Evolutionary conservation across 2,329 filamentous ascomycete genomes (phyloP), one percentile per base, ranked within the genome.

Genomic region (Colletotrichum sp.): DNA sequence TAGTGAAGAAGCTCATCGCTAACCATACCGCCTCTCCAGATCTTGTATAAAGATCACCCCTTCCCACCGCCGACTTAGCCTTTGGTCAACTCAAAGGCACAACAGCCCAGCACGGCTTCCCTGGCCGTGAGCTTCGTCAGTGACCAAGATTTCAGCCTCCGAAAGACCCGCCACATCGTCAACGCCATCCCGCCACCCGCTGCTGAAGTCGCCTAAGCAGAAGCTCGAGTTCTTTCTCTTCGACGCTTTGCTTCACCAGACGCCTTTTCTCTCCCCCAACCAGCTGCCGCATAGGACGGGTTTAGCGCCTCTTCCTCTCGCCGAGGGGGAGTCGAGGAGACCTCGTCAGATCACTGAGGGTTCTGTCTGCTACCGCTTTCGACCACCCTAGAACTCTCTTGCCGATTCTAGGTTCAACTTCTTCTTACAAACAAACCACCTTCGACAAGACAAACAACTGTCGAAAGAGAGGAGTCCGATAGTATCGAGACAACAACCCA

Each of bases 251-350:
- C 84, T 85, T 82, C 85, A 88, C 84, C 84, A 85, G 79, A 77
- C 75, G 78, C 82, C 88, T 86, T 90, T 88, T 85, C 88, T 91
- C 86, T 87, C 91, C 87, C 87, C 88, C 86, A 88, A 89, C 92
- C 94, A 98, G 95, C 96, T 99, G 97, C 97, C 97, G 97, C 96
- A 99, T 99, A 99, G 95, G 95, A 98, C 94, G 93, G 92, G 92
- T 93, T 93, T 92, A 92, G 92, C 93, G 94, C 94, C 96, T 98
- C 96, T 99, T 99, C 96, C 96, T 98, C 96, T 97, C 90, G 90
- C 89, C 87, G 96, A 96, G 97, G 97, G 96, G 98, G 97, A 97
- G 95, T 98, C 96, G 94, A 95, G 94, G 94, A 96, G 95, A 94
- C 95, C 95, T 95, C 94, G 95, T 94, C 95, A 94, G 92, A 93